Percentiles rank a stretch among this genome's conserved stretches.
Conservation (phyloP, 495 filamentous ascomycete species). For the Zalerion maritima region DNA sequence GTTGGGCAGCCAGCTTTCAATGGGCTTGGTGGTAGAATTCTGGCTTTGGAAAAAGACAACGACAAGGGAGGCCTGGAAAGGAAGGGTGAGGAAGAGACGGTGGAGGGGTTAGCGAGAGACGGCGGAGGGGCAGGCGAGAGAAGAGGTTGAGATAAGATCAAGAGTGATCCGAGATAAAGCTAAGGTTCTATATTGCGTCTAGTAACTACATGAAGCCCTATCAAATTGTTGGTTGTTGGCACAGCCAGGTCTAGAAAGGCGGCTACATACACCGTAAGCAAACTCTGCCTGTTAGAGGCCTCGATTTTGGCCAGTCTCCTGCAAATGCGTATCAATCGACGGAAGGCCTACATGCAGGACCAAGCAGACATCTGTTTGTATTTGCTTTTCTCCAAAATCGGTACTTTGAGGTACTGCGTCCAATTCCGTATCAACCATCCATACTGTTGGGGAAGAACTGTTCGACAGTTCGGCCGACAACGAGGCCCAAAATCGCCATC, state of each 20-base stretch:
- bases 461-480: too few species aligned
- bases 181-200: background rate
- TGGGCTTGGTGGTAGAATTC: background rate
- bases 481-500: too few species aligned
- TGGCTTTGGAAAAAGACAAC: background rate
- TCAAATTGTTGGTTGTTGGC: too few species aligned
- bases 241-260: conserved; percentile 1
- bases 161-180: background rate
- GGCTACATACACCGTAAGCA: background rate
- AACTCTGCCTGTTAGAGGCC: background rate
- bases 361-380: too few species aligned
- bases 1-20: background rate
- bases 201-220: too few species aligned
- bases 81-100: conserved; percentile 1
- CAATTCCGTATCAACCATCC: too few species aligned
- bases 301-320: too few species aligned
- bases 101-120: background rate
- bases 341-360: too few species aligned
- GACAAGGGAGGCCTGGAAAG: background rate
- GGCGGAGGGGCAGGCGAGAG: conserved; percentile 1
- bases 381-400: too few species aligned
- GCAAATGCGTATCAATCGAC: too few species aligned
- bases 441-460: too few species aligned
- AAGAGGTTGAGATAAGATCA: conserved; percentile 2
- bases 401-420: too few species aligned